Percentiles rank a stretch among this genome's conserved stretches.
These are phyloP conservation scores for Alloteropsis semialata DNA, from an alignment of 176 grass and related monocot genomes.

Conservation along the genomic window DNA sequence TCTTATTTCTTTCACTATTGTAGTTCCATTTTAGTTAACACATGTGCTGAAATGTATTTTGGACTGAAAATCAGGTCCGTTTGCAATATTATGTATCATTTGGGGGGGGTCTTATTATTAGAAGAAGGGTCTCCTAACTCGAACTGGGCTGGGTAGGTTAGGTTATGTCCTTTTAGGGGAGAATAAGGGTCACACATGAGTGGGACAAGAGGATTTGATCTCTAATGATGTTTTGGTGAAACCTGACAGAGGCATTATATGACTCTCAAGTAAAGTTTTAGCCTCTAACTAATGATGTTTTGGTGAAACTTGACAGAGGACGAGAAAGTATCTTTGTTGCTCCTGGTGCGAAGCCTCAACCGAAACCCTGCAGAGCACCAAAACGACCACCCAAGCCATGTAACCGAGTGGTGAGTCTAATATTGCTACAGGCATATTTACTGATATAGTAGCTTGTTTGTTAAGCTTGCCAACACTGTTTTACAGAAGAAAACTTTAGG, in stretches of 20 bases:
- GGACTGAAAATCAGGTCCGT: not conserved
- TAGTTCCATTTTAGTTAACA: not conserved
- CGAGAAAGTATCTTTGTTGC: slow-evolving; percentile 81
- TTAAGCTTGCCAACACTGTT: slow-evolving; percentile 24
- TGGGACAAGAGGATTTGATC: too few species aligned
- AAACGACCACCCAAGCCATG: slow-evolving; percentile 59
- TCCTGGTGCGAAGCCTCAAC: slow-evolving; percentile 43
- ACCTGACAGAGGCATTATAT: not conserved
- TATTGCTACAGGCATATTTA: not conserved
- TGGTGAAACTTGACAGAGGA: slow-evolving; percentile 57
- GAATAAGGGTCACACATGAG: too few species aligned
- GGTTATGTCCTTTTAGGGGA: too few species aligned
- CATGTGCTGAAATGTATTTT: not conserved
- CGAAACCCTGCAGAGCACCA: slow-evolving; percentile 42
- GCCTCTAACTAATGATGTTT: slow-evolving; percentile 22
- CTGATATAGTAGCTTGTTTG: slow-evolving; percentile 2
- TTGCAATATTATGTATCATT: not conserved
- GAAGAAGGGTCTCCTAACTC: too few species aligned
- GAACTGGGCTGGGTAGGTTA: not conserved
- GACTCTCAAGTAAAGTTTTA: not conserved
- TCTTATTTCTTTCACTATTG: not conserved
- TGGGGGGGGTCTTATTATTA: too few species aligned
- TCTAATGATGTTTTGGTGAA: too few species aligned
- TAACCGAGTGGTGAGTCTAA: slow-evolving; percentile 17
- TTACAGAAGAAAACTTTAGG: slow-evolving; percentile 61